Conservation (phyloP, 768 basidiomycete species). For the Favolaschia claudopus region DNA sequence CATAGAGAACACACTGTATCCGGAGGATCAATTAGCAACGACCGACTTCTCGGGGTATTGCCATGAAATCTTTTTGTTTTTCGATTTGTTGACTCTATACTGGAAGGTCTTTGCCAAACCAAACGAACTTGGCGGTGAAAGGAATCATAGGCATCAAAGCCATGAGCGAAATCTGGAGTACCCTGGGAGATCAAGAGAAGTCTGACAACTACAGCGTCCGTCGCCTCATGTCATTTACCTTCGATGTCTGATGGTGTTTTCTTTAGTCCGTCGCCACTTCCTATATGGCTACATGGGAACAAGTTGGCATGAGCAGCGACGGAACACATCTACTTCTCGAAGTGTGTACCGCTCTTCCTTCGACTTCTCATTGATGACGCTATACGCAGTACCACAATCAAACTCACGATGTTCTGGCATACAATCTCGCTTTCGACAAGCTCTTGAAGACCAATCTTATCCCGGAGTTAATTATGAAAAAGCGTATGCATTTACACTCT, state of each 20-base stretch:
- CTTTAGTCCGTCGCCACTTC: not conserved
- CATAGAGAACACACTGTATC: slow-evolving; percentile 56
- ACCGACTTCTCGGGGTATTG: slow-evolving; percentile 55
- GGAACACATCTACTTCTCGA: slow-evolving; percentile 1
- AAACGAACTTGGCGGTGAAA: slow-evolving; percentile 75
- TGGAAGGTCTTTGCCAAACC: slow-evolving; percentile 51
- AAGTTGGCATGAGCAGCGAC: not conserved
- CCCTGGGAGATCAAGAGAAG: slow-evolving; percentile 46
- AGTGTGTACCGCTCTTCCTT: not conserved
- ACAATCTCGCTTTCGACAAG: slow-evolving; percentile 70
- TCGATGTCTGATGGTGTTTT: not conserved
- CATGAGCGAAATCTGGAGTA: slow-evolving; percentile 61
- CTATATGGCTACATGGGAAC: not conserved
- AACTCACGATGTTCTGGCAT: slow-evolving; percentile 30
- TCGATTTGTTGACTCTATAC: not conserved
- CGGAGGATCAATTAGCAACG: slow-evolving; percentile 60
- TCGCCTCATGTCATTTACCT: too few species aligned
- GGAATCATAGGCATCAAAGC: slow-evolving; percentile 71
- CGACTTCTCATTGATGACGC: not conserved
- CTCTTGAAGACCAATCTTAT: slow-evolving; percentile 62
- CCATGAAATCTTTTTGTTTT: not conserved
- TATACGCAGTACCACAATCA: not conserved
- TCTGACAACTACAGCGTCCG: slow-evolving; percentile 50
- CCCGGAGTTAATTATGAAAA: slow-evolving; percentile 51
- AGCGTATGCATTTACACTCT: slow-evolving; percentile 43